Evolutionary conservation across 768 basidiomycete species (phyloP), one percentile per base, ranked within the genome.

Genomic region (Kwoniella europaea): DNA sequence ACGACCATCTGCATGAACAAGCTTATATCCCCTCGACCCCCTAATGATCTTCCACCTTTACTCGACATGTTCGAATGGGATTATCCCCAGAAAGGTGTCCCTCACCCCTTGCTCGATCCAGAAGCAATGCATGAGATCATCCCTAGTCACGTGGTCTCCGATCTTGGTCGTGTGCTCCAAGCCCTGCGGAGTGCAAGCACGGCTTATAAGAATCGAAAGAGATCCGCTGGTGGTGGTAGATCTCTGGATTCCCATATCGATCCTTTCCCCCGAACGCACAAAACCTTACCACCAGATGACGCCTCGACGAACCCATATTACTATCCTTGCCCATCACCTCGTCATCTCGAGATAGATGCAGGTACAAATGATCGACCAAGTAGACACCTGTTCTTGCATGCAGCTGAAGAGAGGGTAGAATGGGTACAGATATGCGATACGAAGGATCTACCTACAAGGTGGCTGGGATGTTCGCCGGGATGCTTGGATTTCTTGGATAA

Each of bases 361-460:
- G 63, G 52, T 29, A 54, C 50, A 52, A 22, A 58, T 13, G 53
- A 16, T 43, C 67, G 63, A 57, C 68, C 69, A n/a, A 79, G 71
- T 44, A 68, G 79, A 18, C 74, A 69, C 20, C 12, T 82, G 15
- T 83, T 76, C 64, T 52, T 83, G 10, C 71, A 78, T 24, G 63
- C 81, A 16, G 78, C 78, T 18, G 82, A 82, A 42, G 77, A 81
- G 54, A 60, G 80, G 41, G 66, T 82, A 54, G 79, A 83, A 63
- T 83, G 78, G 79, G 66, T 68, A n/a, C 63, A 74, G 22, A 73
- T 82, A 10, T 73, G 58, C 65, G 73, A 71, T 16, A 57, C 46
- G 18, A 74, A 69, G 10, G 72, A 73, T 42, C 63, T 76, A 20
- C 82, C 82, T 0, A 68, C 82, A 2, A 68, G 70, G 55, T 82